These are phyloP conservation scores for Penicillium argentinense DNA, from an alignment of 495 filamentous ascomycete species.

Conservation along the genomic window DNA sequence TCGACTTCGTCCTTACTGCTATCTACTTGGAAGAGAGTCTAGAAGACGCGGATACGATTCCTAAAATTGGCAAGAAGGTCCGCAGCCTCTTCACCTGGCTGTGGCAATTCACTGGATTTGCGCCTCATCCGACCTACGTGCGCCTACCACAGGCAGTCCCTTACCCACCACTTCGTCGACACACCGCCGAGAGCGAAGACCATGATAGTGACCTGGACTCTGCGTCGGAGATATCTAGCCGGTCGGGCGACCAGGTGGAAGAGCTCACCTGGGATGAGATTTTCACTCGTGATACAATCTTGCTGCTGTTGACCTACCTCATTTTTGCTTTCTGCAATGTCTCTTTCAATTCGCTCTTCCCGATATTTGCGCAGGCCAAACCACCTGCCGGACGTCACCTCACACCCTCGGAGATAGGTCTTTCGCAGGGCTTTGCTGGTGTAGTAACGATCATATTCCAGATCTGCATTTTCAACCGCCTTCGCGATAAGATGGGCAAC, in stretches of 20 bases:
- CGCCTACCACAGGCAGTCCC: constrained; percentile 26
- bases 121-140: constrained; percentile 59
- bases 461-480: constrained; percentile 72
- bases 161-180: constrained; percentile 21
- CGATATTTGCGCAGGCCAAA: constrained; percentile 77
- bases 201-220: constrained; percentile 47
- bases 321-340: constrained; percentile 89
- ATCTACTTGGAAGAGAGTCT: constrained; percentile 89
- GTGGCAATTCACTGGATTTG: constrained; percentile 69
- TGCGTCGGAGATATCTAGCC: constrained; percentile 42
- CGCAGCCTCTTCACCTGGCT: constrained; percentile 65
- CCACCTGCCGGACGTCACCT: constrained; percentile 75
- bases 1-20: constrained; percentile 70
- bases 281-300: constrained; percentile 74
- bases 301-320: constrained; percentile 77
- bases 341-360: constrained; percentile 86
- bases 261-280: constrained; percentile 51
- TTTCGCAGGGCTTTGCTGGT: constrained; percentile 83
- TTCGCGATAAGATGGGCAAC: constrained; percentile 84
- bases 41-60: constrained; percentile 65
- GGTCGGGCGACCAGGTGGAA: constrained; percentile 28
- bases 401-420: constrained; percentile 75
- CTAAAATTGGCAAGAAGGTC: constrained; percentile 57
- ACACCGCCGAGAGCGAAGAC: constrained; percentile 29
- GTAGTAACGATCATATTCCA: constrained; percentile 86